Percentiles rank a stretch among this genome's conserved stretches.
Evolutionary conservation across 2,329 filamentous ascomycete genomes (phyloP).

Genomic region (Cercospora canescens): DNA sequence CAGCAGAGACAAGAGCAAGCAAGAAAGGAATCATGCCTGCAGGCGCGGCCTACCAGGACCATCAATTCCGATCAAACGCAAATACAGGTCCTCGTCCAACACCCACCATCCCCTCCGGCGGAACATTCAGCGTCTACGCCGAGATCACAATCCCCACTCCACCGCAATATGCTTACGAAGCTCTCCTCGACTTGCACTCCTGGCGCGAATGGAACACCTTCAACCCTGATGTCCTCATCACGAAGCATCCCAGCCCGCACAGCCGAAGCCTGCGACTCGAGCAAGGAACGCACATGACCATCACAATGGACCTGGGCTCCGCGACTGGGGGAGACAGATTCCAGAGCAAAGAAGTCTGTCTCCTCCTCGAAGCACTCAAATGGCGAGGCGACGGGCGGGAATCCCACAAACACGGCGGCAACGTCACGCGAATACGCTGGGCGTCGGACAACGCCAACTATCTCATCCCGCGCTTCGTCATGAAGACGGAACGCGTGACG

Average conservation of each 20-base stretch:
- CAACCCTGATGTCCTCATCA: slow-evolving; percentile 47
- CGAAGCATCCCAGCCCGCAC: slow-evolving; percentile 39
- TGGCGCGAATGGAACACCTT: slow-evolving; percentile 52
- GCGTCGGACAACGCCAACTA: slow-evolving; percentile 33
- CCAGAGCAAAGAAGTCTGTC: slow-evolving; percentile 38
- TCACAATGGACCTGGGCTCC: slow-evolving; percentile 45
- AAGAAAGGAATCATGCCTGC: slow-evolving; percentile 11
- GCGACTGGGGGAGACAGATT: slow-evolving; percentile 21
- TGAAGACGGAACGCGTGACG: slow-evolving; percentile 49
- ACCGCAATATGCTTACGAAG: slow-evolving; percentile 44
- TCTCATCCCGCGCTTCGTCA: slow-evolving; percentile 35
- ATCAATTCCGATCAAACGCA: slow-evolving; percentile 30
- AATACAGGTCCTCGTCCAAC: slow-evolving; percentile 32
- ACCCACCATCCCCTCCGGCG: slow-evolving; percentile 33
- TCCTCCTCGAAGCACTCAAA: slow-evolving; percentile 36
- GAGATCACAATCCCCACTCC: slow-evolving; percentile 43
- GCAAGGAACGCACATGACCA: slow-evolving; percentile 46
- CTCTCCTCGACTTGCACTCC: slow-evolving; percentile 46
- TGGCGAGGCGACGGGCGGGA: slow-evolving; percentile 23
- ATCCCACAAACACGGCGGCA: slow-evolving; percentile 15
- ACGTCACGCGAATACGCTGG: slow-evolving; percentile 36
- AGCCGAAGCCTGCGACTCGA: slow-evolving; percentile 25
- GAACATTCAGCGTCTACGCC: slow-evolving; percentile 35
- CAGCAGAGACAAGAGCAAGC: not conserved
- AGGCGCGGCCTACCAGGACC: slow-evolving; percentile 23